Percentiles rank a stretch among this genome's conserved stretches.
phyloP scores from a whole-genome alignment of 371 early-diverging fungal genomes.

The Coemansia sp. region DNA sequence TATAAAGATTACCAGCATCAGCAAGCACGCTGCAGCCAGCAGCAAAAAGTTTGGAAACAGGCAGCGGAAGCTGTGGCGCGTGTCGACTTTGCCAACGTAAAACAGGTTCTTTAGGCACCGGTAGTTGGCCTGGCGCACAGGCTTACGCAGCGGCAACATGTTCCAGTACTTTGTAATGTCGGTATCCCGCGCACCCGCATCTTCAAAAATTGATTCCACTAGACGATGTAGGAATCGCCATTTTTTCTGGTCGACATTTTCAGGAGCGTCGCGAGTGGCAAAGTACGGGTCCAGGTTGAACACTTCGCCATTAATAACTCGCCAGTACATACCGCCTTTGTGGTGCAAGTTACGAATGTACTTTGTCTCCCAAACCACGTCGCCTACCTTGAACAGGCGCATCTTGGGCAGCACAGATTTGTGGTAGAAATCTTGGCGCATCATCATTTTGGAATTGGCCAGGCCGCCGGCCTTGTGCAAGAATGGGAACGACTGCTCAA shows the following conservation, averaged over 20 bases:
- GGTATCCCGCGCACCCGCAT: conserved; percentile 39
- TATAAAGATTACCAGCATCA: conserved; percentile 78
- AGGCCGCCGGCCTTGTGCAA: conserved; percentile 32
- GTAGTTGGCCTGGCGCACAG: conserved; percentile 34
- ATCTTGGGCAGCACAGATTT: conserved; percentile 53
- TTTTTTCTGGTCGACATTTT: conserved; percentile 57
- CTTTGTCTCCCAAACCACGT: conserved; percentile 58
- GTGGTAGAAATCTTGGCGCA: conserved; percentile 53
- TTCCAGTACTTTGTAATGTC: conserved; percentile 52
- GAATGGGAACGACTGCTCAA: conserved; percentile 36
- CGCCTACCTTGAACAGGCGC: conserved; percentile 55
- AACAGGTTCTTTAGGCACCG: conserved; percentile 72
- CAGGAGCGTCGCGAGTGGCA: conserved; percentile 47
- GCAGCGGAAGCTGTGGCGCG: conserved; percentile 78
- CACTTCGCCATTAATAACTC: conserved; percentile 59
- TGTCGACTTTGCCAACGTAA: conserved; percentile 78
- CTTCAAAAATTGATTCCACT: conserved; percentile 44
- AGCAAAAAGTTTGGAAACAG: conserved; percentile 85
- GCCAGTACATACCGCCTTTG: conserved; percentile 59
- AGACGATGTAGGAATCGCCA: conserved; percentile 67
- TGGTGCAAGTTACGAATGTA: conserved; percentile 56
- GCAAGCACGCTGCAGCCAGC: conserved; percentile 72
- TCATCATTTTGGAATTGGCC: conserved; percentile 49
- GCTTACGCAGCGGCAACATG: conserved; percentile 28
- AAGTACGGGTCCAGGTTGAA: conserved; percentile 66